These are phyloP conservation scores for Blepharisma stoltei DNA, from an alignment of 73 alveolate species.

Conservation along the genomic window DNA sequence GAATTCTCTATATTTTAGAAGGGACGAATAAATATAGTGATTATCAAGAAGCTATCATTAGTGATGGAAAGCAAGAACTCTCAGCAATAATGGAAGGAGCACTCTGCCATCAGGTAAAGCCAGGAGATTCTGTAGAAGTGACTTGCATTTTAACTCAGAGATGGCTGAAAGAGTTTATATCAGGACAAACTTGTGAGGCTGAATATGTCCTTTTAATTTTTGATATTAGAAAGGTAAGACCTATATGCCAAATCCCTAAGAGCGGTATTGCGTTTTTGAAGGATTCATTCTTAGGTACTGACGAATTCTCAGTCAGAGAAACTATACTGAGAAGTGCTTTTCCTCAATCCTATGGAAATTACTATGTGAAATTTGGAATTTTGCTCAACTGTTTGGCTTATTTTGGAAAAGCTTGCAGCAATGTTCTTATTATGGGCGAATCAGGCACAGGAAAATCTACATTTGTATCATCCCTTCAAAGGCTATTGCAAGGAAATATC, in stretches of 20 bases:
- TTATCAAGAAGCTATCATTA: conserved; percentile 5
- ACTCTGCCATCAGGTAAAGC: neutral
- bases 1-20: neutral
- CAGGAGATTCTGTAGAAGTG: conserved; percentile 6
- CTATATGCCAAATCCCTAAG: neutral
- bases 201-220: neutral
- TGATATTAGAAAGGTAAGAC: neutral
- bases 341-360: neutral
- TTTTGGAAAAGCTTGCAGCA: neutral
- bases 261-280: neutral
- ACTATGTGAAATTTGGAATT: neutral
- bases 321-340: conserved; percentile 8
- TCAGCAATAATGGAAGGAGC: neutral
- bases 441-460: conserved; percentile 15
- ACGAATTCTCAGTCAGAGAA: neutral
- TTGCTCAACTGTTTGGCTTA: neutral
- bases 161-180: too few relatives aligned
- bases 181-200: neutral
- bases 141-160: neutral
- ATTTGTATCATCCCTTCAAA: neutral
- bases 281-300: neutral
- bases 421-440: neutral
- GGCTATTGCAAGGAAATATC: neutral
- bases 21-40: neutral
- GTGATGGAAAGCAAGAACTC: neutral